Percentiles rank a stretch among this genome's conserved stretches.
Evolutionary conservation across 2,329 filamentous ascomycete species (phyloP).

Genomic region (Penicillium italicum): DNA sequence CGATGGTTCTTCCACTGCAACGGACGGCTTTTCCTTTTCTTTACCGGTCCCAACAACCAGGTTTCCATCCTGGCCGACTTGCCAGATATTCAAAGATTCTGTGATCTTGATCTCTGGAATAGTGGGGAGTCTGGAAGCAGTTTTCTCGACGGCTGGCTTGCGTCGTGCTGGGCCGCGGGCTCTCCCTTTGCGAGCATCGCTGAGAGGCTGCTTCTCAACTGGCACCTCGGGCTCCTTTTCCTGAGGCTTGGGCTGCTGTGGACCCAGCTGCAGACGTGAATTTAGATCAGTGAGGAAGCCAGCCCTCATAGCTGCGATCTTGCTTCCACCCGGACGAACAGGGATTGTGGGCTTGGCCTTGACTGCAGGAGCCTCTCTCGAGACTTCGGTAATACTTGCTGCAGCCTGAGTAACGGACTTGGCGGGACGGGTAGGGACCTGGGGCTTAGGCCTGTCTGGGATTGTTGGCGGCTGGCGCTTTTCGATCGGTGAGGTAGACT

Average conservation of each 20-base stretch:
- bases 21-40: conserved; percentile 14
- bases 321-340: conserved; percentile 70
- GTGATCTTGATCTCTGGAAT: conserved; percentile 41
- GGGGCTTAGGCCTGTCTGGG: conserved; percentile 61
- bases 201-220: conserved; percentile 72
- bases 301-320: conserved; percentile 86
- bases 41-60: conserved; percentile 29
- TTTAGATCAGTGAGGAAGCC: conserved; percentile 93
- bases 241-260: conserved; percentile 72
- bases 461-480: conserved; percentile 51
- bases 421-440: conserved; percentile 62
- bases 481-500: conserved; percentile 48
- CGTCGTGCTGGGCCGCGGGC: conserved; percentile 82
- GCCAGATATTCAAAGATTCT: conserved; percentile 42
- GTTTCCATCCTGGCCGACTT: conserved; percentile 34
- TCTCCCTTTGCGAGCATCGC: conserved; percentile 84
- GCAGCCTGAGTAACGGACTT: conserved; percentile 45
- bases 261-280: conserved; percentile 79
- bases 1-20: conserved; percentile 5
- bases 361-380: conserved; percentile 29
- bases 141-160: conserved; percentile 60
- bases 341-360: conserved; percentile 85
- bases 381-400: conserved; percentile 33
- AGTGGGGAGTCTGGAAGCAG: conserved; percentile 37
- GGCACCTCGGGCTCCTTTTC: conserved; percentile 60